Evolutionary conservation across 352 stramenopile species (phyloP), one percentile per base, ranked within the genome.

Genomic region (Globisporangium paddicum): DNA sequence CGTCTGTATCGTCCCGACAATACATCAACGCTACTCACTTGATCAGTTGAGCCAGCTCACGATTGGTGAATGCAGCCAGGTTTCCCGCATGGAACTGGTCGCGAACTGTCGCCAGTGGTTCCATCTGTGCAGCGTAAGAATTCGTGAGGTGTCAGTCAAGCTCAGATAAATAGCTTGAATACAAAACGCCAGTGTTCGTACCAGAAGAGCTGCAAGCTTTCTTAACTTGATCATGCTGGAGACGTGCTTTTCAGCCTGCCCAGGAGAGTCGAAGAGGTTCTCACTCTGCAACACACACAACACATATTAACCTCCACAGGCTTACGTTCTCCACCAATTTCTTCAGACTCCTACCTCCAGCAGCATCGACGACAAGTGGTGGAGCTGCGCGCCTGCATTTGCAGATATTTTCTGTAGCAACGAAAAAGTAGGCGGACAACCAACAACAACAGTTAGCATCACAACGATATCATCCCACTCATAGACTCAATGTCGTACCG

Each of bases 241-340:
- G 21, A 88, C 66, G 55, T 84, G 55, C 44, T 84, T 87, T 10
- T 70, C 71, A 16, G 75, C 77, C 68, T 90, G 76, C 2, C 62
- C 63, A 14, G 66, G 42, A 8, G 81, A 86, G 19, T 60, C 55
- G 58, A 90, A 93, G 9, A 83, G 42, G 0, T 49, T 53, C 44
- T 87, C 72, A 64, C 60, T 72, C 78, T 83, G 46, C 16, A 45
- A 61, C 7, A 28, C 8, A 10, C 41, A 28, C 6, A 45, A 45
- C 11, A 34, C 60, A 18, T n/a, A 26, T 19, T 35, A 13, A 19
- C 14, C 38, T 44, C 16, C 4, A 18, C 25, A 19, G 26, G 1
- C 9, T 52, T 9, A 23, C 21, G 18, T 21, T 44, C 8, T 6
- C 23, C 25, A 21, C 10, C 0, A 21, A 26, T 28, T 26, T 2